phyloP scores from a whole-genome alignment of 2,329 filamentous ascomycete species.

The Colletotrichum caudatum region DNA sequence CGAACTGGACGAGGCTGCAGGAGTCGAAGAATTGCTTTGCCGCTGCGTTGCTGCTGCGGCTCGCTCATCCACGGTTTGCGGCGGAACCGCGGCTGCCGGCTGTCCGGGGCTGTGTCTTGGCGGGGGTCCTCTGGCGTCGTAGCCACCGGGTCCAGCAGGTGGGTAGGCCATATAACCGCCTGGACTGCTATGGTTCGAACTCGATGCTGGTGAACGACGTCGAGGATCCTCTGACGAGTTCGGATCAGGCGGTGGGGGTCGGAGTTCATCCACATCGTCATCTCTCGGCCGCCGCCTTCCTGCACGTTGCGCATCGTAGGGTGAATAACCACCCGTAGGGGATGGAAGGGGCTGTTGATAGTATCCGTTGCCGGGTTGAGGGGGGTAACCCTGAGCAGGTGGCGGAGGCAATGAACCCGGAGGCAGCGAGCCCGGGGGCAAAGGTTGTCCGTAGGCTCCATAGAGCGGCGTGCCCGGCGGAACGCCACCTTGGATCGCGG shows the following conservation, averaged over 20 bases:
- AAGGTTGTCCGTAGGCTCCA: constrained; percentile 68
- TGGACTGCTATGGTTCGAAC: constrained; percentile 62
- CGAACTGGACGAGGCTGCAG: constrained; percentile 49
- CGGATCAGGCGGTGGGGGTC: constrained; percentile 59
- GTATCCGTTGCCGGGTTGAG: constrained; percentile 47
- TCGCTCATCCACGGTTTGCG: constrained; percentile 49
- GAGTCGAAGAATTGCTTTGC: constrained; percentile 50
- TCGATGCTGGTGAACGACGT: constrained; percentile 64
- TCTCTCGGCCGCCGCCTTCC: constrained; percentile 53
- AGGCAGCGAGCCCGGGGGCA: constrained; percentile 50
- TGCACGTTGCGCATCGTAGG: constrained; percentile 53
- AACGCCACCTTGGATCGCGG: constrained; percentile 68
- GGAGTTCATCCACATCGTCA: constrained; percentile 57
- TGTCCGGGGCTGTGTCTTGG: constrained; percentile 54
- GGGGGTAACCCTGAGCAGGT: constrained; percentile 33
- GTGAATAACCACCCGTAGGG: constrained; percentile 58
- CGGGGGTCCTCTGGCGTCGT: constrained; percentile 43
- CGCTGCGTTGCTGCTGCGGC: constrained; percentile 54
- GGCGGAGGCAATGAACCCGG: constrained; percentile 39
- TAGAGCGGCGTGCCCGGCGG: constrained; percentile 68
- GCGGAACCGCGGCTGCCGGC: constrained; percentile 52
- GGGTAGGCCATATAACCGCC: constrained; percentile 47
- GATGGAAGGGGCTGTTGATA: constrained; percentile 58
- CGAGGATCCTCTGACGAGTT: constrained; percentile 61
- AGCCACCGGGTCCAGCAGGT: constrained; percentile 19